Evolutionary conservation across 805 yeast species (phyloP).

Genomic region (Spathaspora boniae): DNA sequence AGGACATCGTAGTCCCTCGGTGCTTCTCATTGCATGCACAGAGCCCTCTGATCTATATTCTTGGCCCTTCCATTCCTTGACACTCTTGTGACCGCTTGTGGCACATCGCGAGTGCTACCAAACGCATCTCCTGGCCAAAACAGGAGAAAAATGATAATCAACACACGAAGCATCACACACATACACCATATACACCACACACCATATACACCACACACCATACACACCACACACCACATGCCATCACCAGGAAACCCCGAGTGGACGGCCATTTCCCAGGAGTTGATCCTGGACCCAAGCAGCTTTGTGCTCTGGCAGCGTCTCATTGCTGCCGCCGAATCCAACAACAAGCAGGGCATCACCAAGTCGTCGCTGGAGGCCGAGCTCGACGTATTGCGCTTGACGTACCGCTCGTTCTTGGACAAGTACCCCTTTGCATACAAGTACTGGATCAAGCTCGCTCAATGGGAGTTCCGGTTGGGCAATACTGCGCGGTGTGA

Average conservation of each 20-base stretch:
- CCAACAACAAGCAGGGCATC: slow-evolving; percentile 24
- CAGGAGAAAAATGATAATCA: too few relatives aligned
- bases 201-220: too few relatives aligned
- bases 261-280: slow-evolving; percentile 22
- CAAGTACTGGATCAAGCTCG: slow-evolving; percentile 58
- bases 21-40: too few relatives aligned
- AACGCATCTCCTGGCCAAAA: too few relatives aligned
- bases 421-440: slow-evolving; percentile 47
- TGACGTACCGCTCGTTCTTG: slow-evolving; percentile 42
- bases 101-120: too few relatives aligned
- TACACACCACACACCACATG: too few relatives aligned
- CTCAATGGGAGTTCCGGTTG: slow-evolving; percentile 43
- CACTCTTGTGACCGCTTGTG: too few relatives aligned
- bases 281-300: slow-evolving; percentile 32
- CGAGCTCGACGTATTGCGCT: slow-evolving; percentile 31
- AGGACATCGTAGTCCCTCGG: too few relatives aligned
- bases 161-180: too few relatives aligned
- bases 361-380: slow-evolving; percentile 29
- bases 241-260: neutral
- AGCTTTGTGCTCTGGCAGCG: slow-evolving; percentile 35
- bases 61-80: too few relatives aligned
- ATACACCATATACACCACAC: too few relatives aligned
- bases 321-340: slow-evolving; percentile 28
- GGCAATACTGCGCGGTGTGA: slow-evolving; percentile 39
- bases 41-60: too few relatives aligned